Evolutionary conservation across 129 eudicot species (phyloP).

Genomic region (Escallonia rubra): DNA sequence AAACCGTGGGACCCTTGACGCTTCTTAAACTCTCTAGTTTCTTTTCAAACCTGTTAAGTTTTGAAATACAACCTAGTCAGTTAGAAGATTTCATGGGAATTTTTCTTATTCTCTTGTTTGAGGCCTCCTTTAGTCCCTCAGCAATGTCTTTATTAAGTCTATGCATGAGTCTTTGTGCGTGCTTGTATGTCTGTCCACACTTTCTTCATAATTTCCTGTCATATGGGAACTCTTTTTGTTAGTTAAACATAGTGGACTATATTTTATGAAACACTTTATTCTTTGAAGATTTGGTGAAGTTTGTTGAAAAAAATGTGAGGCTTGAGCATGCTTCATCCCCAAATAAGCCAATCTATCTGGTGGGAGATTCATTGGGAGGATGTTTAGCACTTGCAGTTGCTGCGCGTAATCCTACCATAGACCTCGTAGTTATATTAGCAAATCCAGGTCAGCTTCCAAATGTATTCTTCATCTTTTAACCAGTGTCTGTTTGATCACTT

Average conservation of each 20-base stretch:
- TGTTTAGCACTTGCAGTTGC: slow-evolving; percentile 90
- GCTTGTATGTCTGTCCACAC: too few relatives aligned
- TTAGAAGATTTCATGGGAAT: background rate
- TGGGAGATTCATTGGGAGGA: slow-evolving; percentile 93
- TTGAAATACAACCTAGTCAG: background rate
- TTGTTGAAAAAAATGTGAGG: slow-evolving; percentile 68
- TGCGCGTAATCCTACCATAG: slow-evolving; percentile 69
- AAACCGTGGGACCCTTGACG: too few relatives aligned
- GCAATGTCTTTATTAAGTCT: background rate
- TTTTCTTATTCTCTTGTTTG: too few relatives aligned
- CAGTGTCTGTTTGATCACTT: background rate
- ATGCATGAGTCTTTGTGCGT: background rate
- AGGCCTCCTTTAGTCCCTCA: too few relatives aligned
- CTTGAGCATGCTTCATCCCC: slow-evolving; percentile 71
- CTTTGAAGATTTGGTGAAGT: slow-evolving; percentile 51
- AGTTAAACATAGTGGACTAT: background rate
- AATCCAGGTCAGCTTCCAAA: slow-evolving; percentile 64
- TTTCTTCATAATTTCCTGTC: background rate
- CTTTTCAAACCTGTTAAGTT: too few relatives aligned
- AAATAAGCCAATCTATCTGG: slow-evolving; percentile 68
- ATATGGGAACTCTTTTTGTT: background rate
- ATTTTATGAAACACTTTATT: background rate
- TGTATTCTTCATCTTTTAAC: background rate
- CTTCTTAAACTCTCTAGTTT: too few relatives aligned
- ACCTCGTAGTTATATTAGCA: slow-evolving; percentile 65